phyloP scores from a whole-genome alignment of 768 basidiomycete species.

The Suillus tomentosus region DNA sequence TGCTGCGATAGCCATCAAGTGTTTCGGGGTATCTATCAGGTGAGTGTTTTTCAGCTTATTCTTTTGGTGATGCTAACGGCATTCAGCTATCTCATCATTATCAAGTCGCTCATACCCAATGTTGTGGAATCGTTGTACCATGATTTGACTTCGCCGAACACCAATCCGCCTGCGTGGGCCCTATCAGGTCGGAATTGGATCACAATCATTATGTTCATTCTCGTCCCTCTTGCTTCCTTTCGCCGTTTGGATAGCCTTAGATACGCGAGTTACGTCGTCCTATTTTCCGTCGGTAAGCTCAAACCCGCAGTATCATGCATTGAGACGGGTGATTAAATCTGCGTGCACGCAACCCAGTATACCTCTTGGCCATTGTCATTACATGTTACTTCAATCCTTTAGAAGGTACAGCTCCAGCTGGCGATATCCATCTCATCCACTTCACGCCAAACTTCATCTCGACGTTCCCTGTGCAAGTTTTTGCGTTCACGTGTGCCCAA shows the following conservation, averaged over 20 bases:
- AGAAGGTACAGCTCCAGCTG: constrained; percentile 59
- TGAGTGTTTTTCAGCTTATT: constrained; percentile 34
- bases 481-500: constrained; percentile 91
- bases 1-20: constrained; percentile 92
- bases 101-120: constrained; percentile 91
- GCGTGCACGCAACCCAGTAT: constrained; percentile 45
- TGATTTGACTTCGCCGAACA: constrained; percentile 63
- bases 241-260: constrained; percentile 82
- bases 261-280: constrained; percentile 88
- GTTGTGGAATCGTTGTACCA: constrained; percentile 85
- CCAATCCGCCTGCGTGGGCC: constrained; percentile 74
- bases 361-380: constrained; percentile 79
- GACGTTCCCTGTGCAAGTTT: constrained; percentile 92
- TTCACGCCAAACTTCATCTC: constrained; percentile 79
- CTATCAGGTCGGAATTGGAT: constrained; percentile 85
- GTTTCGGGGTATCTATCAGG: constrained; percentile 95
- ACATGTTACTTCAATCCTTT: constrained; percentile 77
- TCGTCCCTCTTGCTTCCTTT: constrained; percentile 83
- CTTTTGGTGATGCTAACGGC: neutral
- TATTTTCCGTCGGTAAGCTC: constrained; percentile 83
- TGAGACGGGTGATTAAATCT: neutral
- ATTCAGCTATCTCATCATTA: constrained; percentile 82
- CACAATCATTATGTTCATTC: constrained; percentile 68
- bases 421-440: constrained; percentile 70
- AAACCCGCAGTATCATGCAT: neutral